A percentile compares a stretch with the other conserved stretches of the same genome.
Conservation (phyloP, 257 asterid genomes). For the Hygrophila difformis region DNA sequence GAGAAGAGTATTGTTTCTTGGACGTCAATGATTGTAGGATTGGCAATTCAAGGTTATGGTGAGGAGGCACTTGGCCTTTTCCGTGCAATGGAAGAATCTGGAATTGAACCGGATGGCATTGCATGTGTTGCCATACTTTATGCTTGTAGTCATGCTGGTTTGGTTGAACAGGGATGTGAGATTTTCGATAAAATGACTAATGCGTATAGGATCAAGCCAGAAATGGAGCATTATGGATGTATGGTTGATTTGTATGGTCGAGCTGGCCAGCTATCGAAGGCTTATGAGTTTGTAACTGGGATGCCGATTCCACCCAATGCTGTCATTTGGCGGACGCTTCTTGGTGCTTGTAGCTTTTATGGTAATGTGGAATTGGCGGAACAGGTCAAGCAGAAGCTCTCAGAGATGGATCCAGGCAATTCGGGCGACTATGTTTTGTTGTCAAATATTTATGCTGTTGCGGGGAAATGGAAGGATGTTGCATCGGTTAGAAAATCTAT, state of each 20-base stretch:
- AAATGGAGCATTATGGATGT: slow-evolving; percentile 84
- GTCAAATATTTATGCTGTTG: slow-evolving; percentile 69
- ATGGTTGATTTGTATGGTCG: slow-evolving; percentile 89
- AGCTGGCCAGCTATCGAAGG: slow-evolving; percentile 56
- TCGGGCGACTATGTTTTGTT: slow-evolving; percentile 60
- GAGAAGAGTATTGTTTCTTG: slow-evolving; percentile 56
- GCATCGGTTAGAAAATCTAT: slow-evolving; percentile 47
- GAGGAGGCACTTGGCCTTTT: slow-evolving; percentile 57
- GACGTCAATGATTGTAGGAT: slow-evolving; percentile 67
- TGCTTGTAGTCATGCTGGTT: slow-evolving; percentile 89
- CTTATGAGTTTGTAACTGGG: slow-evolving; percentile 47
- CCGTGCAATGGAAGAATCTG: slow-evolving; percentile 53
- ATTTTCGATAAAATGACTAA: slow-evolving; percentile 49
- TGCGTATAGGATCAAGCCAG: slow-evolving; percentile 42
- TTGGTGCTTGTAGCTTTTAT: slow-evolving; percentile 77
- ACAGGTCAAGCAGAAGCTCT: slow-evolving; percentile 46
- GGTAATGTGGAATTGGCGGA: slow-evolving; percentile 65
- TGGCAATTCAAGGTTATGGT: slow-evolving; percentile 78
- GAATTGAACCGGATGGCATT: slow-evolving; percentile 56
- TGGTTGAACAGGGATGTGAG: slow-evolving; percentile 47
- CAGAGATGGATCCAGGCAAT: slow-evolving; percentile 56
- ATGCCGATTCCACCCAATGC: slow-evolving; percentile 68
- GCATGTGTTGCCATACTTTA: slow-evolving; percentile 50
- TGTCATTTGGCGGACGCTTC: slow-evolving; percentile 81
- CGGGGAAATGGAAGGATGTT: slow-evolving; percentile 70